Conservation (phyloP, 768 basidiomycete species). For the Kwoniella mangroviensis region DNA sequence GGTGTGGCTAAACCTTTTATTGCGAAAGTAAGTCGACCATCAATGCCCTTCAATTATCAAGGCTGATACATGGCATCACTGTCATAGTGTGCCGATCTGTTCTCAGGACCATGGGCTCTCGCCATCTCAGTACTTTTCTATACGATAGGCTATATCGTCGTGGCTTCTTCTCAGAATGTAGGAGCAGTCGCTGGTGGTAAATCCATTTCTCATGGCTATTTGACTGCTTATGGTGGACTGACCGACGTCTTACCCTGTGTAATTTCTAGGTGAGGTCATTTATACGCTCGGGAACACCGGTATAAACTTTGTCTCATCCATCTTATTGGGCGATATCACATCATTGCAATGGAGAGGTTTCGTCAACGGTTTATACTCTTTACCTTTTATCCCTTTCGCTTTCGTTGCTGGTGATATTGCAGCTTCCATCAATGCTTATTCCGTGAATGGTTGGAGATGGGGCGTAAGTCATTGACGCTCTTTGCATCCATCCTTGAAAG, state of each 20-base stretch:
- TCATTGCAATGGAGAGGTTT: conserved; percentile 53
- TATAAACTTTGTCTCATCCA: conserved; percentile 6
- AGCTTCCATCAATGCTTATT: conserved; percentile 24
- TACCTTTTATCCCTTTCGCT: conserved; percentile 43
- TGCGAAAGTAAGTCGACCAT: conserved; percentile 34
- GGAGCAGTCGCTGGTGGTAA: conserved; percentile 36
- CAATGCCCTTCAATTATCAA: background rate
- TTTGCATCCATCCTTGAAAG: no score
- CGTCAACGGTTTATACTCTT: conserved; percentile 34
- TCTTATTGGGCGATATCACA: conserved; percentile 42
- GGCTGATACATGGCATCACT: conserved; percentile 2
- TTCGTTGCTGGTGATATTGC: conserved; percentile 43
- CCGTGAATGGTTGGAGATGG: conserved; percentile 46
- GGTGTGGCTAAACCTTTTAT: conserved; percentile 48
- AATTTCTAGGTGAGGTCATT: conserved; percentile 28
- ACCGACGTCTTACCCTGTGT: background rate
- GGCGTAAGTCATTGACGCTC: conserved; percentile 24
- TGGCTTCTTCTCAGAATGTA: conserved; percentile 42
- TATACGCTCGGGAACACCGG: conserved; percentile 36
- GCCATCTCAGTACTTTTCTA: conserved; percentile 42
- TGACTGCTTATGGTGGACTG: no score
- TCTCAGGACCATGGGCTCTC: conserved; percentile 45
- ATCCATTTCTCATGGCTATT: background rate
- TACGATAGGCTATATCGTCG: conserved; percentile 50
- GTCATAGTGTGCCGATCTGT: conserved; percentile 36